Base-by-base conservation (phyloP, 1,139 yeast species). In the Saccharomyces pastorianus region DNA sequence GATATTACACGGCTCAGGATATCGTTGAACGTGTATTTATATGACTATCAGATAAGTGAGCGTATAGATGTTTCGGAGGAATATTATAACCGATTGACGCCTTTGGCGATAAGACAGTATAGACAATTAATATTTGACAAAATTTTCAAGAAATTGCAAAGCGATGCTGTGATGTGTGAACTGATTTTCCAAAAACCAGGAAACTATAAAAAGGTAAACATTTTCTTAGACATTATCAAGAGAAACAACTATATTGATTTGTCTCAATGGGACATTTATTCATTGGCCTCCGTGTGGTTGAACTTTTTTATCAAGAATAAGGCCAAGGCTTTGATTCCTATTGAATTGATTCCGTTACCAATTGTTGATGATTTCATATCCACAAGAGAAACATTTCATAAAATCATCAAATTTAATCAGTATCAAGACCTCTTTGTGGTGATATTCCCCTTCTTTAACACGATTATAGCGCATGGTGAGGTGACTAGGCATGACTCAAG, bases 1-100 rank as follows among this genome's bases (percentile, higher is more conserved):
- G 96, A 90, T 68, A 81, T 93, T 52, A 85, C 95, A 4, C 78
- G 78, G 55, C 72, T 93, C 53, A 84, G 91, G 61, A 84, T 93
- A 50, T 86, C 95, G 1, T 76, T 90, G 44, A 81, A 82, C 51
- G 86, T 89, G 3, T 90, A 88, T 62, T 62, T 78, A 20, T 80
- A 81, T 61, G 85, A 84, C 62, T 69, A 65, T 46, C 70, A 69
- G 46, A 62, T 71, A 28, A 61, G 71, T 23, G 74, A 71, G 25
- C 67, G 59, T 48, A 66, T 73, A 23, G 65, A 64, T 34, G 64
- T 72, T 3, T 74, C 76, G 9, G 66, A 67, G 29, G 58, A 65
- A 13, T 67, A 67, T 47, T 60, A 59, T 44, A 65, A 63, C 6
- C 56, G 63, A 27, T 59, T 66, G 8, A 60, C 69, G 2, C 60